phyloP scores from a whole-genome alignment of 2,329 filamentous ascomycete species.

The Curvularia sp. region DNA sequence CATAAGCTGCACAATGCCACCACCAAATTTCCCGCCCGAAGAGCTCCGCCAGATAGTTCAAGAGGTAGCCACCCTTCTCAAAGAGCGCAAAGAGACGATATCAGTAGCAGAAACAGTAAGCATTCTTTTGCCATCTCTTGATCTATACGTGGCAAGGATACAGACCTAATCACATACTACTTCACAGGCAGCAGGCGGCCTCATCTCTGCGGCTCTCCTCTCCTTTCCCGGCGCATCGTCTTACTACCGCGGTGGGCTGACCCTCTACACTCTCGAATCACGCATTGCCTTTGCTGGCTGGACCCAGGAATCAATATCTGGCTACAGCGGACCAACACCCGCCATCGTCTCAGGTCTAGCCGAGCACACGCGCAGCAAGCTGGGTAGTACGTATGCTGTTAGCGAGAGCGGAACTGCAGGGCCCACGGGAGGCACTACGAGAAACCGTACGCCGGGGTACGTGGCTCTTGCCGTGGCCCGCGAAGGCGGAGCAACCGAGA shows the following conservation, averaged over 20 bases:
- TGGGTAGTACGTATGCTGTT: slow-evolving; percentile 65
- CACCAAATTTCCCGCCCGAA: slow-evolving; percentile 51
- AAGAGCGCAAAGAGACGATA: slow-evolving; percentile 63
- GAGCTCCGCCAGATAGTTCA: slow-evolving; percentile 54
- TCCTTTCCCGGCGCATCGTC: slow-evolving; percentile 64
- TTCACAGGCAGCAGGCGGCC: slow-evolving; percentile 64
- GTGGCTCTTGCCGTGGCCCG: slow-evolving; percentile 68
- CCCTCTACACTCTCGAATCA: slow-evolving; percentile 66
- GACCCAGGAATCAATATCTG: slow-evolving; percentile 61
- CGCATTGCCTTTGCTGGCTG: slow-evolving; percentile 67
- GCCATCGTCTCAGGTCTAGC: slow-evolving; percentile 65
- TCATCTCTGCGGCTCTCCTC: slow-evolving; percentile 67
- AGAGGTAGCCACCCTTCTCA: slow-evolving; percentile 63
- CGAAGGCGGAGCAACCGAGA: slow-evolving; percentile 60
- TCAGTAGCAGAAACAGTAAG: slow-evolving; percentile 67
- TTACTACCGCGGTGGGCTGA: slow-evolving; percentile 69
- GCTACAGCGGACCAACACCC: slow-evolving; percentile 67
- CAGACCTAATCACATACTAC: background rate
- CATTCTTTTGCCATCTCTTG: slow-evolving; percentile 1
- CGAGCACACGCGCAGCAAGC: slow-evolving; percentile 61
- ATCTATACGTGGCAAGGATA: no score
- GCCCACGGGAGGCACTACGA: slow-evolving; percentile 63
- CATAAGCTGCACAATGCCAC: slow-evolving; percentile 30
- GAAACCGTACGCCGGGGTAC: slow-evolving; percentile 68
- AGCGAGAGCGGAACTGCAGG: slow-evolving; percentile 70